Conservation (phyloP, 1,284 basidiomycete species). For the Trichosporon sp. region DNA sequence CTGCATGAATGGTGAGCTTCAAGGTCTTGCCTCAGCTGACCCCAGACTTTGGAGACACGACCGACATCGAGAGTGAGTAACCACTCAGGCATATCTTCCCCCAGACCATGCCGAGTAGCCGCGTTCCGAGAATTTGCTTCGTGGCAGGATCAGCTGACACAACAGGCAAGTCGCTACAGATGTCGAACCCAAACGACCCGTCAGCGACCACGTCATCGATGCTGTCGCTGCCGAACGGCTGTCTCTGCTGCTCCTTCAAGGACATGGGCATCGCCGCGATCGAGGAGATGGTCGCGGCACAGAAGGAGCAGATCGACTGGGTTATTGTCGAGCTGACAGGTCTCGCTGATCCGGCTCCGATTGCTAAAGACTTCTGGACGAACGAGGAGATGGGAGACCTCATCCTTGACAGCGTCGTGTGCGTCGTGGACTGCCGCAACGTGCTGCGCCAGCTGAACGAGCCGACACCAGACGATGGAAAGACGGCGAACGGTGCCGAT, state of each 20-base stretch:
- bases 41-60: conserved; percentile 51
- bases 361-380: conserved; percentile 83
- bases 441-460: conserved; percentile 55
- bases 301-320: conserved; percentile 78
- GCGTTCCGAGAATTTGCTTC: background rate
- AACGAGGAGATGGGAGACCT: conserved; percentile 81
- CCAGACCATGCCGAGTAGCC: background rate
- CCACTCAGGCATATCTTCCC: background rate
- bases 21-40: background rate
- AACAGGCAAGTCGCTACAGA: conserved; percentile 44
- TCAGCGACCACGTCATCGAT: conserved; percentile 51
- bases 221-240: conserved; percentile 85
- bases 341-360: conserved; percentile 69
- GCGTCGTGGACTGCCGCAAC: conserved; percentile 83
- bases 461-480: conserved; percentile 30
- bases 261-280: conserved; percentile 86
- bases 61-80: conserved; percentile 50
- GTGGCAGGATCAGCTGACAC: background rate
- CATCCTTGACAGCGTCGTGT: conserved; percentile 80
- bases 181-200: conserved; percentile 56
- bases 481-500: background rate
- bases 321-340: conserved; percentile 91
- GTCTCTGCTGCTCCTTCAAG: conserved; percentile 89
- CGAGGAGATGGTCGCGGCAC: conserved; percentile 61
- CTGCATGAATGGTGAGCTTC: conserved; percentile 75